Base-by-base conservation (phyloP, 2,329 filamentous ascomycete species). In the Metarhizium anisopliae region DNA sequence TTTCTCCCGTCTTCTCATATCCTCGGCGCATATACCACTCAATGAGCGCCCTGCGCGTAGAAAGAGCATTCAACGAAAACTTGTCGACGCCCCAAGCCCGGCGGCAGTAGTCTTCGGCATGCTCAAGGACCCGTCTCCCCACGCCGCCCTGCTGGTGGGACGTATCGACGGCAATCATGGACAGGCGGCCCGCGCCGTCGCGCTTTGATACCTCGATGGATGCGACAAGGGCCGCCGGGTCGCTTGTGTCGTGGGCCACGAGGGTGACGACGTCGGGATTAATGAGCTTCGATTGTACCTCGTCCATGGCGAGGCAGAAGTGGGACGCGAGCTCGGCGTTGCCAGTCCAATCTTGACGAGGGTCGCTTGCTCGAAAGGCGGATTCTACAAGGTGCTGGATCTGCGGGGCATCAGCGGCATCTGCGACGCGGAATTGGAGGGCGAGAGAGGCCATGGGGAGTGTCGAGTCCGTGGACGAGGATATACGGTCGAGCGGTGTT, bases 21-120 rank as follows among this genome's bases (percentile, higher is more conserved):
- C 71, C 71, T 14, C 61, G 59, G n/a, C 67, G 63, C 51, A 59
- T 53, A 55, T 73, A 73, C 71, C 71, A 73, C 40, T 58, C 55
- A 29, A 73, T 67, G 16, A 73, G 63, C 16, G 63, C 58, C 38
- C 62, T 51, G 30, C 71, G 68, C 25, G 64, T 66, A 32, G 61
- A 65, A n/a, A 73, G 62, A 2, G 68, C 71, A 50, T 72, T 64
- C 43, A 73, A 47, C 2, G 64, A 68, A 32, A 70, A 35, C 52
- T 56, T 66, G 4, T 49, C 50, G 0, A 66, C 62, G 4, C 62
- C 63, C 65, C 70, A 71, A 1, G 56, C 55, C 35, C 50, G 51
- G 2, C 55, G 63, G 20, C 67, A 68, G 56, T 69, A 66, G 4
- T 60, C 58, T 54, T 73, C 70, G 0, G 66, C 67, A 51, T 68